A percentile compares a stretch with the other conserved stretches of the same genome.
Evolutionary conservation across 768 basidiomycete genomes (phyloP).

Genomic region (Tylopilus sp.): DNA sequence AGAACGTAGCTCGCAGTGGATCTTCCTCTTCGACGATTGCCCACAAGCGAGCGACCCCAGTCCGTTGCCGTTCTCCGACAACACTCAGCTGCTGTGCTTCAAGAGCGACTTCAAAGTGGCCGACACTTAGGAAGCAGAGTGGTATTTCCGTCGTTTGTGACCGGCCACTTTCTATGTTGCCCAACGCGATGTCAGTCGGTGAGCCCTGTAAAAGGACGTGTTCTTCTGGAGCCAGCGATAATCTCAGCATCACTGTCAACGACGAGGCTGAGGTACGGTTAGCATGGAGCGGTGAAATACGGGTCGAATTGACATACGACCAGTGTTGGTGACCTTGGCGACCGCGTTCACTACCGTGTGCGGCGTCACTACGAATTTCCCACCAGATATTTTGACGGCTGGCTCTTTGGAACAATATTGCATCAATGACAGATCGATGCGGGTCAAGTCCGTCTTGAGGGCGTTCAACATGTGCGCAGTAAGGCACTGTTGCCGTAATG

Average conservation of each 20-base stretch:
- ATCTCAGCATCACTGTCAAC: conserved; percentile 50
- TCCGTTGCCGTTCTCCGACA: conserved; percentile 10
- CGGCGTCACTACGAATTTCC: conserved; percentile 48
- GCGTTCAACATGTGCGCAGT: conserved; percentile 76
- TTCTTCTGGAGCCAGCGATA: conserved; percentile 55
- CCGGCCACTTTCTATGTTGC: conserved; percentile 55
- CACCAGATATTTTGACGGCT: conserved; percentile 19
- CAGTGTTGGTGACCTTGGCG: conserved; percentile 58
- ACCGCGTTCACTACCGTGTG: conserved; percentile 65
- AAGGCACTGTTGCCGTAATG: conserved; percentile 74
- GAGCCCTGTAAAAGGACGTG: conserved; percentile 71
- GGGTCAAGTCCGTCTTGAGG: conserved; percentile 64
- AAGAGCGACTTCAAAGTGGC: conserved; percentile 51
- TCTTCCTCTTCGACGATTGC: conserved; percentile 13
- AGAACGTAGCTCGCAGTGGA: neutral
- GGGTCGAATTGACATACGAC: conserved; percentile 45
- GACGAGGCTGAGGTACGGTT: conserved; percentile 42
- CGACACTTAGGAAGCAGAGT: conserved; percentile 71
- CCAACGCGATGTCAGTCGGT: conserved; percentile 57
- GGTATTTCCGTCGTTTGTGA: conserved; percentile 50
- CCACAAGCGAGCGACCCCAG: conserved; percentile 21
- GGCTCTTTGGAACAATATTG: conserved; percentile 26
- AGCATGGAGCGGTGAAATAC: neutral
- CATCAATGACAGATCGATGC: conserved; percentile 52
- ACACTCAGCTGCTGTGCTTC: conserved; percentile 33